These are phyloP conservation scores for Bremia lactucae DNA, from an alignment of 352 stramenopile species.

Conservation along the genomic window DNA sequence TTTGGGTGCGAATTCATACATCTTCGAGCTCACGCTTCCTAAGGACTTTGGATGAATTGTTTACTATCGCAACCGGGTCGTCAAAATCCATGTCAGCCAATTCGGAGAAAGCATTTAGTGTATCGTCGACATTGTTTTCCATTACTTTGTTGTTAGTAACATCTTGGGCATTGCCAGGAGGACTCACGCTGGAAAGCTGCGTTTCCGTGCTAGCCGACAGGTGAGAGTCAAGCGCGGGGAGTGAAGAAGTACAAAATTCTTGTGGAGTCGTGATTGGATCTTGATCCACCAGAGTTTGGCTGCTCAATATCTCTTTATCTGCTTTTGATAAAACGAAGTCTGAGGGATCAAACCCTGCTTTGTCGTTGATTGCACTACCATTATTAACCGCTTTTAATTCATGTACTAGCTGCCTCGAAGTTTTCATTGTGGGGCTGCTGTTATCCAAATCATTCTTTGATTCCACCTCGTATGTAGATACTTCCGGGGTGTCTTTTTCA, in stretches of 20 bases:
- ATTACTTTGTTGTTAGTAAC: conserved; percentile 11
- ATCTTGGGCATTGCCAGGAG: conserved; percentile 2
- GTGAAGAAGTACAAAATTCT: not conserved
- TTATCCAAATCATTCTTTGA: conserved; percentile 1
- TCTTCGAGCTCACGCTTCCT: conserved; percentile 61
- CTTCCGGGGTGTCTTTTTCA: conserved; percentile 1
- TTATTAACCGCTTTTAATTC: conserved; percentile 6
- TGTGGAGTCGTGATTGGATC: conserved; percentile 3
- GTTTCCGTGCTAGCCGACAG: conserved; percentile 8
- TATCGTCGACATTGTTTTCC: conserved; percentile 32
- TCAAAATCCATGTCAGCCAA: conserved; percentile 68
- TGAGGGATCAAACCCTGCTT: too few species aligned
- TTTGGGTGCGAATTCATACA: conserved; percentile 24
- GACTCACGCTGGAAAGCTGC: conserved; percentile 6
- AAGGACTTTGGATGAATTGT: conserved; percentile 32
- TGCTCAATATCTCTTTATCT: not conserved
- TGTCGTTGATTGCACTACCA: not conserved
- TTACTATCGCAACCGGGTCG: conserved; percentile 64
- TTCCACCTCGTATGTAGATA: conserved; percentile 7
- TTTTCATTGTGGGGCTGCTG: not conserved
- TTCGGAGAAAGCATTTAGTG: conserved; percentile 64
- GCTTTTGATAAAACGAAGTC: too few species aligned
- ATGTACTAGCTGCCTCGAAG: conserved; percentile 9
- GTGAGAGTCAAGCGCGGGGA: conserved; percentile 9
- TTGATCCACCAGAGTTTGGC: conserved; percentile 5